Conservation (phyloP, 345 rosid species). For the Corchorus capsularis region DNA sequence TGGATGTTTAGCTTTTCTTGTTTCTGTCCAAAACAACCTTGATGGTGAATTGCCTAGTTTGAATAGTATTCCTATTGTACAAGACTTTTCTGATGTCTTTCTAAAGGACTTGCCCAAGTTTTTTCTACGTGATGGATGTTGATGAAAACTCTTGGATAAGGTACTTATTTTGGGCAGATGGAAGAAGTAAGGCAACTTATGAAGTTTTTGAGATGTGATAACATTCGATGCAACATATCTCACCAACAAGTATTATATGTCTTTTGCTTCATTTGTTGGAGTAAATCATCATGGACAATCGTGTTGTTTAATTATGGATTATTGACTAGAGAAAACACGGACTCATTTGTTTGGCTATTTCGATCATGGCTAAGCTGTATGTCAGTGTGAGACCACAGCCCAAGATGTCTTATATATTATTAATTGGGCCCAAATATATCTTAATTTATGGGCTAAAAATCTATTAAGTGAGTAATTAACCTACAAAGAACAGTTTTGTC, state of each 20-base stretch:
- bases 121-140: neutral
- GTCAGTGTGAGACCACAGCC: too few relatives aligned
- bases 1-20: too few relatives aligned
- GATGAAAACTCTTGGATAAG: neutral
- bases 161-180: neutral
- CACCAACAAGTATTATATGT: neutral
- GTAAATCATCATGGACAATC: conserved; percentile 6
- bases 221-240: neutral
- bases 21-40: too few relatives aligned
- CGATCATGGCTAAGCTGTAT: neutral
- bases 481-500: too few relatives aligned
- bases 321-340: neutral
- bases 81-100: too few relatives aligned
- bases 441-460: too few relatives aligned
- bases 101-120: too few relatives aligned
- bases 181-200: neutral
- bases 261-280: neutral
- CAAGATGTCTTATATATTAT: too few relatives aligned
- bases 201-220: neutral
- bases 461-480: too few relatives aligned
- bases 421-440: too few relatives aligned
- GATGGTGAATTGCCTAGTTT: too few relatives aligned
- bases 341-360: neutral
- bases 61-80: too few relatives aligned
- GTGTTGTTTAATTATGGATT: neutral